phyloP scores from a whole-genome alignment of 306 rosid species.

The Acacia acuminata region DNA sequence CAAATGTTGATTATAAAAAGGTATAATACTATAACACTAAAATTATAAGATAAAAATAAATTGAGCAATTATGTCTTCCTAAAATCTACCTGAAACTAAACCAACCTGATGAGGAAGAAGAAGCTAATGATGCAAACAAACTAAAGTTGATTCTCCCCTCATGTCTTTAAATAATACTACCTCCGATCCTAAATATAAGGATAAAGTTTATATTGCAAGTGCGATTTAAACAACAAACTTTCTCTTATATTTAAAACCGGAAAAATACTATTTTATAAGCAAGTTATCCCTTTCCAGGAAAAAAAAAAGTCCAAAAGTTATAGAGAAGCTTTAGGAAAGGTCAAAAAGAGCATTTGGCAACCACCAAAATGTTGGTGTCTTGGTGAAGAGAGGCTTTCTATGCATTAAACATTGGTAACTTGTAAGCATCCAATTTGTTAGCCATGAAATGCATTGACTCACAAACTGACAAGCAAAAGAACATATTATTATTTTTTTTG shows the following conservation, averaged over 20 bases:
- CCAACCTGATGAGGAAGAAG: not conserved
- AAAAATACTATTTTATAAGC: not conserved
- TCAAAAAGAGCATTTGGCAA: slow-evolving; percentile 8
- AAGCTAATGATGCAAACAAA: not conserved
- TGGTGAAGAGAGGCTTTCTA: slow-evolving; percentile 16
- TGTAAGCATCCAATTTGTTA: slow-evolving; percentile 18
- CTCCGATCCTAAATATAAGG: too few species aligned
- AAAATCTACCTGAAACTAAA: not conserved
- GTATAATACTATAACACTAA: too few species aligned
- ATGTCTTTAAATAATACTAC: not conserved
- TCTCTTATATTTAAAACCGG: too few species aligned
- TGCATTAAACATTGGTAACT: not conserved
- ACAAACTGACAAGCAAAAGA: not conserved
- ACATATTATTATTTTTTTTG: not conserved
- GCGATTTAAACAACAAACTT: too few species aligned
- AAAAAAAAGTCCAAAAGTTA: not conserved
- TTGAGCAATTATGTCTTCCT: too few species aligned
- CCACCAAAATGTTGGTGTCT: slow-evolving; percentile 9
- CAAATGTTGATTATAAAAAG: too few species aligned
- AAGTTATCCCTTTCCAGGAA: not conserved
- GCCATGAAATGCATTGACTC: slow-evolving; percentile 1
- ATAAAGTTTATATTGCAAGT: too few species aligned
- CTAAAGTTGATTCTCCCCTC: not conserved
- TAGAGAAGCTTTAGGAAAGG: not conserved
- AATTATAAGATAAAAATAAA: too few species aligned